phyloP scores from a whole-genome alignment of 2,329 filamentous ascomycete genomes.

The Cercospora janseana region DNA sequence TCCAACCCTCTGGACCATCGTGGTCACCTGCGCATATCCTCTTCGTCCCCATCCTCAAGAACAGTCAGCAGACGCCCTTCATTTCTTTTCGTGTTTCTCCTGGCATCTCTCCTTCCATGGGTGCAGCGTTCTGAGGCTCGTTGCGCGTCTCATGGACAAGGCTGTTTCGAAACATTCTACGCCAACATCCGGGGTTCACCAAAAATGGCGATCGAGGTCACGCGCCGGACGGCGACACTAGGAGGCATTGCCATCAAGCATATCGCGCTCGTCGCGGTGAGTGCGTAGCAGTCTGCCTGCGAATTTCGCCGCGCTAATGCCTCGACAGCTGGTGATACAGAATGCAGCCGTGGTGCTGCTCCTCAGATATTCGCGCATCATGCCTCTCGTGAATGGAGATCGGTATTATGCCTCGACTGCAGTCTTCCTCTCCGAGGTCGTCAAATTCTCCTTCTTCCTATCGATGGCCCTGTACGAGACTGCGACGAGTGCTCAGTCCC shows the following conservation, averaged over 20 bases:
- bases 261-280: conserved; percentile 62
- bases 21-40: too few species aligned
- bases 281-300: conserved; percentile 17
- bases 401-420: conserved; percentile 93
- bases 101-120: not conserved
- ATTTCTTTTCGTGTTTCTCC: too few species aligned
- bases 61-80: too few species aligned
- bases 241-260: conserved; percentile 65
- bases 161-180: conserved; percentile 5
- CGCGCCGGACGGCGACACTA: conserved; percentile 33
- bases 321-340: conserved; percentile 68
- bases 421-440: conserved; percentile 86
- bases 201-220: conserved; percentile 21
- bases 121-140: not conserved
- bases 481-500: conserved; percentile 73
- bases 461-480: conserved; percentile 86
- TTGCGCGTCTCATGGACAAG: conserved; percentile 11
- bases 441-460: conserved; percentile 83
- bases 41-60: too few species aligned
- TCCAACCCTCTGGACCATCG: too few species aligned
- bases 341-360: conserved; percentile 78
- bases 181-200: not conserved
- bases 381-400: conserved; percentile 79
- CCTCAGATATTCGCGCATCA: conserved; percentile 91
- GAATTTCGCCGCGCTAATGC: conserved; percentile 13